phyloP scores from a whole-genome alignment of 1,284 basidiomycete genomes.

The Ceratorhiza oryzae-sativae region DNA sequence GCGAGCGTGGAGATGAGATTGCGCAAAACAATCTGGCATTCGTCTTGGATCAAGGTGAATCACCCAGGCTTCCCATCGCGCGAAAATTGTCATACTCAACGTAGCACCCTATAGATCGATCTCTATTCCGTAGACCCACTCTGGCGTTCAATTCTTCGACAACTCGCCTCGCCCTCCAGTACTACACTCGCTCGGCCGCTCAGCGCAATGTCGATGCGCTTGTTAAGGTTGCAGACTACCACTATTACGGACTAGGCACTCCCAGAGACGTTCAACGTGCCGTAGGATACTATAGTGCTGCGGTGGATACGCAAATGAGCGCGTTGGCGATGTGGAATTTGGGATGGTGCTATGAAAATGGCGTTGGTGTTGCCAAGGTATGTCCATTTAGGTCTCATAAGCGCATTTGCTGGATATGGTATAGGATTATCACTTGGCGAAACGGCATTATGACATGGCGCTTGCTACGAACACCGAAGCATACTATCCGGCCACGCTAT shows the following conservation, averaged over 20 bases:
- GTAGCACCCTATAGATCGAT: conserved; percentile 64
- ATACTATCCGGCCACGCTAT: conserved; percentile 85
- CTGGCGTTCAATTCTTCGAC: conserved; percentile 71
- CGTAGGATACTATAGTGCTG: conserved; percentile 90
- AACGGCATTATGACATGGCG: conserved; percentile 93
- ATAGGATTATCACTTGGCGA: conserved; percentile 95
- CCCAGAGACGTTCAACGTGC: conserved; percentile 81
- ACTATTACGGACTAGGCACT: conserved; percentile 87
- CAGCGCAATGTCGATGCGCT: conserved; percentile 95
- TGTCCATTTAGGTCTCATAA: conserved; percentile 39
- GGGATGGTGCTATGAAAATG: conserved; percentile 99
- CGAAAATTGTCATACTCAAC: no score
- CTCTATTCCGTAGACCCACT: conserved; percentile 69
- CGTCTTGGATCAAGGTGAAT: conserved; percentile 85
- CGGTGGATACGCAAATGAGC: conserved; percentile 88
- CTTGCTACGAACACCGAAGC: conserved; percentile 87
- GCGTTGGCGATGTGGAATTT: conserved; percentile 98
- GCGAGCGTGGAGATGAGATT: conserved; percentile 89
- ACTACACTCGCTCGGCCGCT: conserved; percentile 93
- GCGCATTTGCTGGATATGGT: background rate
- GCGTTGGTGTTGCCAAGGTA: conserved; percentile 86
- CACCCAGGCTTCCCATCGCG: background rate
- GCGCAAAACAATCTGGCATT: conserved; percentile 97
- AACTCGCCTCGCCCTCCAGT: conserved; percentile 82
- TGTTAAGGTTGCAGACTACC: conserved; percentile 96